These are phyloP conservation scores for Lipomyces chichibuensis DNA, from an alignment of 805 yeast species.

Conservation along the genomic window DNA sequence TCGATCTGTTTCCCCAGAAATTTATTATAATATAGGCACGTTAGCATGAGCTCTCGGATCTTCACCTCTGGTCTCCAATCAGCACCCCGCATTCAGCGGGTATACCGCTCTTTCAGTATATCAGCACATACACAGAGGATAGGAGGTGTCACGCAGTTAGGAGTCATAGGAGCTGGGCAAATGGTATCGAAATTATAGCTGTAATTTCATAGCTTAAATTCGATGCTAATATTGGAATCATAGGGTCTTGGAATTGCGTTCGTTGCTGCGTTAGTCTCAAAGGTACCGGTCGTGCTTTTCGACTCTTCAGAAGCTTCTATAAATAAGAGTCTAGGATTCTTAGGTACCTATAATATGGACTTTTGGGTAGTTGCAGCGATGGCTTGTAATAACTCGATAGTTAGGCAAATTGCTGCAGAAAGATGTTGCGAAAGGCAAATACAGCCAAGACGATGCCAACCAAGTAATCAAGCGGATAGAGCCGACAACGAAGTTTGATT, in stretches of 20 bases:
- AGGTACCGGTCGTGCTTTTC: slow-evolving; percentile 44
- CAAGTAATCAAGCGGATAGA: slow-evolving; percentile 40
- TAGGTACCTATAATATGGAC: slow-evolving; percentile 31
- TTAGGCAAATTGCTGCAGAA: slow-evolving; percentile 46
- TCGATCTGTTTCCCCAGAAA: background rate
- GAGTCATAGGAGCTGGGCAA: slow-evolving; percentile 51
- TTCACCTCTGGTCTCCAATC: background rate
- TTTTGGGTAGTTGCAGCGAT: background rate
- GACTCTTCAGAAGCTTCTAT: slow-evolving; percentile 45
- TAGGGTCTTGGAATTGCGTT: slow-evolving; percentile 51
- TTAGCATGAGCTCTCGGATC: background rate
- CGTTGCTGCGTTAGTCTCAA: slow-evolving; percentile 48
- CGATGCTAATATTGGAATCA: background rate
- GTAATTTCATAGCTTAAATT: background rate
- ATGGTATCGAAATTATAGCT: slow-evolving; percentile 41
- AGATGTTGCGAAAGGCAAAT: slow-evolving; percentile 45
- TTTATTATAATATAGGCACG: background rate
- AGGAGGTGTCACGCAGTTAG: slow-evolving; percentile 34
- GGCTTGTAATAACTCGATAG: background rate
- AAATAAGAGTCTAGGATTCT: slow-evolving; percentile 43
- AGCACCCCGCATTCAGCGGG: background rate
- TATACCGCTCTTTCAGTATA: background rate
- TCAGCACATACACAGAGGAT: background rate
- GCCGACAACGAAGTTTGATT: slow-evolving; percentile 37
- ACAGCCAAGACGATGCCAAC: slow-evolving; percentile 43